phyloP scores from a whole-genome alignment of 176 grass and related monocot genomes.

The Zizania latifolia region DNA sequence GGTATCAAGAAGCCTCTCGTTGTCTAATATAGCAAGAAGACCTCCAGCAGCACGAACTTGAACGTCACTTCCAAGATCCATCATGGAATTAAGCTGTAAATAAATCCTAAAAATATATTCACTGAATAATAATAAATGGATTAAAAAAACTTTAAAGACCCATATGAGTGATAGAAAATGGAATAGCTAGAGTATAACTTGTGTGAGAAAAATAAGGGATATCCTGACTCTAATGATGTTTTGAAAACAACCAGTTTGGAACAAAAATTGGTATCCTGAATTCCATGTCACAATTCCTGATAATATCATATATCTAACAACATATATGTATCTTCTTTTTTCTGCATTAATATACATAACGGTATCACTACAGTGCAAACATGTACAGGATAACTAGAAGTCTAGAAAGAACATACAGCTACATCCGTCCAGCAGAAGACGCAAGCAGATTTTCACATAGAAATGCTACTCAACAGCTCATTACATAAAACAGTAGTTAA shows the following conservation, averaged over 20 bases:
- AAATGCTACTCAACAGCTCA: not conserved
- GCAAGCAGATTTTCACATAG: not conserved
- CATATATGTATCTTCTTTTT: no score
- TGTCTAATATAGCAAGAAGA: conserved; percentile 94
- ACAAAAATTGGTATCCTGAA: not conserved
- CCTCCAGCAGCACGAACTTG: conserved; percentile 96
- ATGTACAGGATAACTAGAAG: not conserved
- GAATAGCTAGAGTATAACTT: not conserved
- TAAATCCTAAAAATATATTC: conserved; percentile 5
- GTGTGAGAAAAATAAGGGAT: not conserved
- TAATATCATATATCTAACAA: not conserved
- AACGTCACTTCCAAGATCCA: conserved; percentile 95
- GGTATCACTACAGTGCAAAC: not conserved
- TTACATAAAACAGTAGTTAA: no score
- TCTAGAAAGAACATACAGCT: not conserved
- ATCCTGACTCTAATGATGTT: not conserved
- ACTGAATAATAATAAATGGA: not conserved
- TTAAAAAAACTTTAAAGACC: conserved; percentile 1
- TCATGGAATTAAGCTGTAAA: conserved; percentile 98
- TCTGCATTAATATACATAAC: no score
- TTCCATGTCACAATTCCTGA: not conserved
- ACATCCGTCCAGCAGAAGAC: not conserved
- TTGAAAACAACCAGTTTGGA: not conserved
- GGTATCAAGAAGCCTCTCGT: conserved; percentile 83
- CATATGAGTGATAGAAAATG: not conserved